Evolutionary conservation across 1,284 basidiomycete genomes (phyloP), one percentile per base, ranked within the genome.

Genomic region (Microbotryomycetes sp.): DNA sequence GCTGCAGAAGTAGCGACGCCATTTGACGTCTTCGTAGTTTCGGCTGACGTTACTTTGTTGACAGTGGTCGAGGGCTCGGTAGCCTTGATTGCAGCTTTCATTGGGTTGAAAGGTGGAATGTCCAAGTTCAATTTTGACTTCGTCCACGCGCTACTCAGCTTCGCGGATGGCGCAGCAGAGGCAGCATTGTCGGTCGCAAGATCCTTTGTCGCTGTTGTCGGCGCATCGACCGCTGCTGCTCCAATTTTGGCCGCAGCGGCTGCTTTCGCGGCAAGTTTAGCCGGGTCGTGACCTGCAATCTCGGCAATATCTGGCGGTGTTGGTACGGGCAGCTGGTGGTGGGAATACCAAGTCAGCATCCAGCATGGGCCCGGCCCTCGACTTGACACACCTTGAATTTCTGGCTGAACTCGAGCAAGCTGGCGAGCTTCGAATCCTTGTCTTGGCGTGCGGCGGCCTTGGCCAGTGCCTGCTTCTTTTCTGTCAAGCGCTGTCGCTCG

Each of bases 221-320:
- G 72, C 60, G 61, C 70, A 71, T 76, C 23, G n/a, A n/a, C n/a
- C n/a, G n/a, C n/a, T n/a, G n/a, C n/a, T n/a, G n/a, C n/a, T n/a
- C n/a, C n/a, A n/a, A n/a, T n/a, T n/a, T 51, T 57, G 18, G 69
- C 24, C n/a, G 60, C 45, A 41, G 54, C 55, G 46, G 47, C 11
- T 28, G 51, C 26, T 64, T 70, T 73, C 60, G 69, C 69, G 31
- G 67, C 67, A 15, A 66, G 56, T 30, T 66, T 64, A 28, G 65
- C 59, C 9, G 66, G 64, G 31, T 72, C 70, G 52, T 70, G 68
- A 15, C 67, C 61, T 41, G 96, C 78, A 71, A 96, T 91, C 4
- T 87, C 82, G n/a, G 96, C 86, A 56, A 97, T 82, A 75, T 97
- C 94, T 51, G 90, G 88, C 13, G 91, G 93, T 67, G 97, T 89